Percentiles rank a stretch among this genome's conserved stretches.
Evolutionary conservation across 768 basidiomycete species (phyloP).

Genomic region (Phallus indusiatus): DNA sequence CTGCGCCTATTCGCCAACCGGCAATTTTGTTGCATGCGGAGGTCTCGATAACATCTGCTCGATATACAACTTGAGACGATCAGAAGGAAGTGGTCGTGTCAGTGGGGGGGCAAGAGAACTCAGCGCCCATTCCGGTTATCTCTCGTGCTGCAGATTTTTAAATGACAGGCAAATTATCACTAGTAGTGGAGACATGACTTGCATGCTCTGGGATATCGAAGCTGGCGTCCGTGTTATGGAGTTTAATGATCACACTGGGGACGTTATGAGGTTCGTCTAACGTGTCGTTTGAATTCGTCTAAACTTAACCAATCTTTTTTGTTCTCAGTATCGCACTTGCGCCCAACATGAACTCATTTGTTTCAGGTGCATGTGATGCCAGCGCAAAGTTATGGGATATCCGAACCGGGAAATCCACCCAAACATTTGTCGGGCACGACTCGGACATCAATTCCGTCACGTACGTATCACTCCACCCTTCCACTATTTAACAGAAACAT

Average conservation of each 20-base stretch:
- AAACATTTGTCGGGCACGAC: constrained; percentile 98
- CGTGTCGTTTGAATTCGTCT: constrained; percentile 2
- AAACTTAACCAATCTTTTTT: neutral
- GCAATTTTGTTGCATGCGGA: constrained; percentile 96
- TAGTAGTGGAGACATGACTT: constrained; percentile 97
- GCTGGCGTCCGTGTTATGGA: constrained; percentile 96
- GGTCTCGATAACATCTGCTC: constrained; percentile 99
- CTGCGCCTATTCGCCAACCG: constrained; percentile 94
- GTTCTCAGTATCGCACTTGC: constrained; percentile 88
- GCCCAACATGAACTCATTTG: constrained; percentile 90
- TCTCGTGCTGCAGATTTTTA: constrained; percentile 97
- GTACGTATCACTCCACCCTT: constrained; percentile 40
- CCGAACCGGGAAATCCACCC: constrained; percentile 91
- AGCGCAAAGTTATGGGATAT: constrained; percentile 99
- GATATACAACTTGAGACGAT: constrained; percentile 88
- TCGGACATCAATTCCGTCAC: constrained; percentile 98
- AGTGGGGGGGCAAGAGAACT: constrained; percentile 92
- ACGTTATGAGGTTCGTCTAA: constrained; percentile 91
- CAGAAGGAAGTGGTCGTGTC: constrained; percentile 54
- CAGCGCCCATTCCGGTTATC: constrained; percentile 95
- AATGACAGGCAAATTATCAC: constrained; percentile 99
- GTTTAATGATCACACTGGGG: constrained; percentile 98
- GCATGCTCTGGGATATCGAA: constrained; percentile 99
- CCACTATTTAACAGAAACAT: too few relatives aligned
- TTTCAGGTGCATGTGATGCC: constrained; percentile 98